Percentiles rank a stretch among this genome's conserved stretches.
These are phyloP conservation scores for Wickerhamiella infanticola DNA, from an alignment of 1,139 yeast species.

Conservation along the genomic window DNA sequence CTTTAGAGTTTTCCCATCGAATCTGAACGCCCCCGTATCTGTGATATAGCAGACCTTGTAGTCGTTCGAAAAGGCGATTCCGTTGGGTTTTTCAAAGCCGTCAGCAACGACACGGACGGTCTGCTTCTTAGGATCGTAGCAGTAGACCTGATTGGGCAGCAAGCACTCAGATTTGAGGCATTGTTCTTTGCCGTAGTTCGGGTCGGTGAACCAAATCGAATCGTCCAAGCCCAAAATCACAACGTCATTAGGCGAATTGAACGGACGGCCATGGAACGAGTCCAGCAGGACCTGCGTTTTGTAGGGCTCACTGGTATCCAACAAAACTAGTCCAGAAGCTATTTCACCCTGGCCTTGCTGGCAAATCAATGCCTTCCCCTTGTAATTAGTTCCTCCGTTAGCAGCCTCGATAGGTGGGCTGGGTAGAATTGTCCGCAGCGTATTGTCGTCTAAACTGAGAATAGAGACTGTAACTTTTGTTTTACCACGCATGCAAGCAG, in stretches of 20 bases:
- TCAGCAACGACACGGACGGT: conserved; percentile 18
- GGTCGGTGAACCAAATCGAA: conserved; percentile 21
- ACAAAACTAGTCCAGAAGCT: conserved; percentile 12
- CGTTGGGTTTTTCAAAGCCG: conserved; percentile 17
- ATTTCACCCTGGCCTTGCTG: conserved; percentile 13
- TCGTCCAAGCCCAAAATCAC: conserved; percentile 16
- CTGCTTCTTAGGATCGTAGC: conserved; percentile 15
- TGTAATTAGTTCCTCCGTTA: conserved; percentile 16
- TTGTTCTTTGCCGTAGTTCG: conserved; percentile 17
- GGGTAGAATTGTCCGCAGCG: conserved; percentile 12
- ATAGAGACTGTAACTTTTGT: neutral
- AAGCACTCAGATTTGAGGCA: conserved; percentile 11
- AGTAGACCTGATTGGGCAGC: conserved; percentile 19
- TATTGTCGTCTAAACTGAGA: conserved; percentile 3
- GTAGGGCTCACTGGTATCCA: conserved; percentile 12
- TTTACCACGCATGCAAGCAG: neutral
- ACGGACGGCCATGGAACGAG: conserved; percentile 16
- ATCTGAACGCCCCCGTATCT: conserved; percentile 15
- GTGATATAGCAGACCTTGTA: conserved; percentile 16
- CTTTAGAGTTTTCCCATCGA: neutral
- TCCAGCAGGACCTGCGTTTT: conserved; percentile 9
- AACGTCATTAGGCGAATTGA: conserved; percentile 20
- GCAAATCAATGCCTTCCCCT: conserved; percentile 15
- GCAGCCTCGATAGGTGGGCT: conserved; percentile 12
- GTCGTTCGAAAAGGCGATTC: conserved; percentile 19